phyloP scores from a whole-genome alignment of 2,329 filamentous ascomycete species.

The Penicillium olsonii region DNA sequence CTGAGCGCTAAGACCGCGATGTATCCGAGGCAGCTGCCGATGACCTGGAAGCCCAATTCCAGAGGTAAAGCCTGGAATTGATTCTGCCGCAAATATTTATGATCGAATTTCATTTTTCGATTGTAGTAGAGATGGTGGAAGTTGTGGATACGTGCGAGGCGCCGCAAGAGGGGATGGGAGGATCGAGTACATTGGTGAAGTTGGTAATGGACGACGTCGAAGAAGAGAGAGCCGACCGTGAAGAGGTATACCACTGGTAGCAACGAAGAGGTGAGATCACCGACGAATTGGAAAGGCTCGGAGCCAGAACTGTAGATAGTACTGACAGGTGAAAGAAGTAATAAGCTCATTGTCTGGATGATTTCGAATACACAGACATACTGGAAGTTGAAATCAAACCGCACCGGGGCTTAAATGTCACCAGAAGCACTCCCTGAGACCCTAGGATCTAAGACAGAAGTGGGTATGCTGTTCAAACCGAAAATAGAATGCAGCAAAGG shows the following conservation, averaged over 20 bases:
- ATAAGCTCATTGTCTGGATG: neutral
- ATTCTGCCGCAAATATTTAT: slow-evolving; percentile 15
- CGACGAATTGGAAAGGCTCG: neutral
- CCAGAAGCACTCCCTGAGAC: no score
- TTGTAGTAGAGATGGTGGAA: slow-evolving; percentile 26
- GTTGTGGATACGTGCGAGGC: slow-evolving; percentile 17
- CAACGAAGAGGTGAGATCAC: neutral
- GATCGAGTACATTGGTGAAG: slow-evolving; percentile 19
- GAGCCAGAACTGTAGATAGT: neutral
- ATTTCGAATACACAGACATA: neutral
- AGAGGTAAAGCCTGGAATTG: slow-evolving; percentile 18
- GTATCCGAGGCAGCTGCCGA: slow-evolving; percentile 15
- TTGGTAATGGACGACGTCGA: slow-evolving; percentile 19
- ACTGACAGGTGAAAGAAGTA: neutral
- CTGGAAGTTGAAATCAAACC: no score
- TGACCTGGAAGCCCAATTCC: slow-evolving; percentile 12
- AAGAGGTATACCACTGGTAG: slow-evolving; percentile 15
- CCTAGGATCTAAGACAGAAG: no score
- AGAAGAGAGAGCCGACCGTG: slow-evolving; percentile 19
- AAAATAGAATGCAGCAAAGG: no score
- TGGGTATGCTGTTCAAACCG: no score
- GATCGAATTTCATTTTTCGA: slow-evolving; percentile 16
- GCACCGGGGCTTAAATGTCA: no score
- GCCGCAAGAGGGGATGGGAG: slow-evolving; percentile 12
- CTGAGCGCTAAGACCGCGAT: neutral